Evolutionary conservation across 2,329 filamentous ascomycete genomes (phyloP), one percentile per base, ranked within the genome.

Genomic region (Pyrenochaeta sp.): DNA sequence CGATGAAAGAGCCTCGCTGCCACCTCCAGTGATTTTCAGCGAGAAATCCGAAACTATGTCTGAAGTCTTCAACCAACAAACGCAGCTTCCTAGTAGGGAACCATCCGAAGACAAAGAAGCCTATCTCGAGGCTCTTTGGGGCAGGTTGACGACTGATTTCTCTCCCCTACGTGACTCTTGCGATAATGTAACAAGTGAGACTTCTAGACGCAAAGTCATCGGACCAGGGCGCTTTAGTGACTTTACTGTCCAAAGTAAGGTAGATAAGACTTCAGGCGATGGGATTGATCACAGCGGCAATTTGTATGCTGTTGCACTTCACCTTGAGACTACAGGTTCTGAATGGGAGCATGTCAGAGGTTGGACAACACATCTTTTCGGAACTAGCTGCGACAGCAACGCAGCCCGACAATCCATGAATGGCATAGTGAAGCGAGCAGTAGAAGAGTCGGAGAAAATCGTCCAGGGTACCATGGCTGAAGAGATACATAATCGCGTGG

Each of bases 351-450:
- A 54, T 3, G 45, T 47, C 12, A 47, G 50, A 21, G 45, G 33
- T 1, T 61, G 61, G 61, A 59, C 56, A 3, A 54, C 40, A 3
- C 59, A 57, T 21, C 43, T 64, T 7, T 66, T 60, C 52, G 52
- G 56, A 44, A 45, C 27, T 12, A 45, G 44, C 4, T 37, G 49
- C 17, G 21, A 56, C 14, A 53, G 56, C 10, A 40, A 58, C 15
- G 17, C 42, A 18, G 55, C 54, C 2, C 45, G 51, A 29, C 43
- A 49, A 37, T 47, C 64, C 3, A 50, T 51, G 27, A 42, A 60
- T 6, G 12, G 18, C 1, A 45, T 63, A 18, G n/a, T 66, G 1
- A 20, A 43, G 29, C 52, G 45, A 14, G 60, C 66, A 4, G 41
- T 52, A 9, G 36, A 53, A 14, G 35, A 55, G 1, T 46, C 64